Percentiles rank a stretch among this genome's conserved stretches.
These are phyloP conservation scores for Wickerhamomyces chambardii DNA, from an alignment of 805 yeast species.

Conservation along the genomic window DNA sequence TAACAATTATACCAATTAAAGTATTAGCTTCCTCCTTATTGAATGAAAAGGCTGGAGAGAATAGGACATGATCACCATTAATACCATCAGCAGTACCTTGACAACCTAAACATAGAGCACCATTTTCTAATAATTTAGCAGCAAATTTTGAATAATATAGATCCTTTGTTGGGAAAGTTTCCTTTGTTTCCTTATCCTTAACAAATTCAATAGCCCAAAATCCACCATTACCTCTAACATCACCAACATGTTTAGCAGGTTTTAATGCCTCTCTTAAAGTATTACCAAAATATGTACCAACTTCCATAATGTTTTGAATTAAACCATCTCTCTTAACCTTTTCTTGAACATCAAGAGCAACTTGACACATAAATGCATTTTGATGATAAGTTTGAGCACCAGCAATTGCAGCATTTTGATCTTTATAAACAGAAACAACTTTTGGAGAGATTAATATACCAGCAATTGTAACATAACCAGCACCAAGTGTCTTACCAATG, in stretches of 20 bases:
- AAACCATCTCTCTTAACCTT: conserved; percentile 24
- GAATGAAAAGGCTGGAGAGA: conserved; percentile 35
- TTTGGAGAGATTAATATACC: conserved; percentile 34
- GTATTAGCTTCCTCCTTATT: conserved; percentile 26
- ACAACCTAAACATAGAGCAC: conserved; percentile 31
- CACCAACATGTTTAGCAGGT: conserved; percentile 36
- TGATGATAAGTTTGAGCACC: conserved; percentile 47
- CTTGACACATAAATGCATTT: conserved; percentile 36
- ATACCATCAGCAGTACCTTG: conserved; percentile 29
- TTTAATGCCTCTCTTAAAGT: conserved; percentile 25
- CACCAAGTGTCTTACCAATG: conserved; percentile 39
- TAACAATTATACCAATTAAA: conserved; percentile 20
- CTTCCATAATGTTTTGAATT: conserved; percentile 31
- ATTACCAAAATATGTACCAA: conserved; percentile 33
- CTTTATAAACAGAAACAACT: conserved; percentile 25
- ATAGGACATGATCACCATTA: conserved; percentile 34
- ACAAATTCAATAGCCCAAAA: conserved; percentile 53
- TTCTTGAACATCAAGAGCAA: conserved; percentile 36
- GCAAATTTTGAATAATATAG: conserved; percentile 22
- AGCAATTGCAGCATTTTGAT: conserved; percentile 29
- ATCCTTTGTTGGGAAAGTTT: conserved; percentile 28
- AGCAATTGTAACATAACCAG: conserved; percentile 41
- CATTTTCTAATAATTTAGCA: conserved; percentile 26
- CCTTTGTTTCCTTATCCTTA: conserved; percentile 40
- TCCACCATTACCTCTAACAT: conserved; percentile 55